Base-by-base conservation (phyloP, 345 rosid species). In the Noccaea caerulescens region DNA sequence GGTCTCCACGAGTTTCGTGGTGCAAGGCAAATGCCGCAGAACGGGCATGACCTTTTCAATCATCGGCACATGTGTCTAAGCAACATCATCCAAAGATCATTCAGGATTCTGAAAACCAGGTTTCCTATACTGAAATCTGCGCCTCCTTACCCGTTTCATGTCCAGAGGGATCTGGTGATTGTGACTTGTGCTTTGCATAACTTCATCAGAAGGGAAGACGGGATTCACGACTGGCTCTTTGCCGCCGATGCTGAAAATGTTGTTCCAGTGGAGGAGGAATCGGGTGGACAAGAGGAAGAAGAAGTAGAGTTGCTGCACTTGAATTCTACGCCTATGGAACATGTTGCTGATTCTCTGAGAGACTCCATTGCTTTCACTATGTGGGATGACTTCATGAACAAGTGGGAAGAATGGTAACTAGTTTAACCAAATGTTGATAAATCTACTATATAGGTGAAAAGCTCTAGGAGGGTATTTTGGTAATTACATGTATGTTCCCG, bases 121-220 rank as follows among this genome's bases (percentile, higher is more conserved):
- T 91, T 89, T 77, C 92, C 96, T 3, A 86, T 89, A 54, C 88
- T 87, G 61, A 87, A 83, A 81, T 85, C 87, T 3, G 86, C 90
- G 16, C 83, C 91, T 11, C 96, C 82, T 27, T 88, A 91, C 67
- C 85, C 83, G 13, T 88, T 87, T 64, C 82, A 84, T 52, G 75
- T 91, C 58, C 97, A 91, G 78, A 87, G 97, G 80, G 97, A 89
- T 76, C 78, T 91, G 59, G 96, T 89, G 53, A 86, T 89, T 61
- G 97, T 88, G 44, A 81, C 93, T 0, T 87, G 96, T 63, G 86
- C 85, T 64, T 72, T 88, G 23, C 97, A 91, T 64, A 91, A 88
- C 76, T 88, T 66, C 79, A 78, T 88, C 42, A 76, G 83, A 27
- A 84, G 71, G 1, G 90, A 91, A 77, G 87, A 86, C 38, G 81